Evolutionary conservation across 2,329 filamentous ascomycete species (phyloP).

Genomic region (Fusarium sublunatum): DNA sequence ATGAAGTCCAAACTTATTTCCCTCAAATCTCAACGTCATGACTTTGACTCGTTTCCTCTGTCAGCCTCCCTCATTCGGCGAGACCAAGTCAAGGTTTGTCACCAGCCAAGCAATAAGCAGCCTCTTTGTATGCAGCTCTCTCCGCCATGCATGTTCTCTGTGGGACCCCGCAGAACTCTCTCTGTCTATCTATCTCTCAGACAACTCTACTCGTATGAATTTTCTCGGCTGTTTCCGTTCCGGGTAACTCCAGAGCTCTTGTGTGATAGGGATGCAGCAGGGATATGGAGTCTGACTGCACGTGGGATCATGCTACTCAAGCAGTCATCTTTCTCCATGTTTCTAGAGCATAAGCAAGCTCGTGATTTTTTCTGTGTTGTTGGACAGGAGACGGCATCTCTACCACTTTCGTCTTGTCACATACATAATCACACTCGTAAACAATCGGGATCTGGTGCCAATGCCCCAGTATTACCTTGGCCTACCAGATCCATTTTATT

Average conservation of each 20-base stretch:
- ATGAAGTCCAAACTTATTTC: slow-evolving; percentile 29
- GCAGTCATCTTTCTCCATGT: not conserved
- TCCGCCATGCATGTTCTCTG: slow-evolving; percentile 12
- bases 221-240: slow-evolving; percentile 30
- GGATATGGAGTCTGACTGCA: slow-evolving; percentile 11
- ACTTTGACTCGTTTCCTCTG: slow-evolving; percentile 13
- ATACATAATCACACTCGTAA: not conserved
- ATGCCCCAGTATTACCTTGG: slow-evolving; percentile 1
- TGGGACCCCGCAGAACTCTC: slow-evolving; percentile 1
- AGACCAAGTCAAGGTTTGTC: not conserved
- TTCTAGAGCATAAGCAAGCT: slow-evolving; percentile 7
- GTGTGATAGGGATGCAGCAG: not conserved
- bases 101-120: not conserved
- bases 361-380: slow-evolving; percentile 11
- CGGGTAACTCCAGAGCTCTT: slow-evolving; percentile 6
- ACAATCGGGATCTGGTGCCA: not conserved
- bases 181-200: not conserved
- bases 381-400: slow-evolving; percentile 3
- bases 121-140: slow-evolving; percentile 9
- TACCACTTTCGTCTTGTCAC: not conserved
- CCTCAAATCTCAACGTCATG: slow-evolving; percentile 32
- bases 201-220: not conserved
- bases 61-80: slow-evolving; percentile 11
- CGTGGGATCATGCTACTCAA: slow-evolving; percentile 8
- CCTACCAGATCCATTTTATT: not conserved